These are phyloP conservation scores for Oldenlandia corymbosa DNA, from an alignment of 257 asterid genomes.

Conservation along the genomic window DNA sequence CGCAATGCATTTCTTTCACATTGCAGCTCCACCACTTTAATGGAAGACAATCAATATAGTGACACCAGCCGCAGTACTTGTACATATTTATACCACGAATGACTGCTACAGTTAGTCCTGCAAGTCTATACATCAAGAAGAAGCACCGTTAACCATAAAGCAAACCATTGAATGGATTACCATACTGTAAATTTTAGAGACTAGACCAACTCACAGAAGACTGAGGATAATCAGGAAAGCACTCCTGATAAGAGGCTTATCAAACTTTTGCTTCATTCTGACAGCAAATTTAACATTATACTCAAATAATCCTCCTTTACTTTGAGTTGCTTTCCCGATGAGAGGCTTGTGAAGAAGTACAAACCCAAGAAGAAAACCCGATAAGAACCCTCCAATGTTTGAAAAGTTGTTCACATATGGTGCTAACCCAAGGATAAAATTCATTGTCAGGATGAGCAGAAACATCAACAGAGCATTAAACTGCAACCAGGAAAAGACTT, in stretches of 20 bases:
- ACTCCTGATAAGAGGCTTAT: conserved; percentile 56
- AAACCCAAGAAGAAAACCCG: conserved; percentile 73
- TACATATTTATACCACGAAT: conserved; percentile 42
- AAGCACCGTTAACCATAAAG: conserved; percentile 4
- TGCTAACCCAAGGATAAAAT: conserved; percentile 56
- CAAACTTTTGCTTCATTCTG: conserved; percentile 40
- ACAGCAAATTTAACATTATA: conserved; percentile 45
- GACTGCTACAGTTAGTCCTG: conserved; percentile 48
- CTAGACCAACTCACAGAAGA: conserved; percentile 54
- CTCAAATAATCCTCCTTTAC: conserved; percentile 59
- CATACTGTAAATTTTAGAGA: background rate
- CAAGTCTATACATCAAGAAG: conserved; percentile 36
- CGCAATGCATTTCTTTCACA: conserved; percentile 46
- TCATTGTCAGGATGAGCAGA: conserved; percentile 37
- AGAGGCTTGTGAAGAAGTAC: conserved; percentile 59
- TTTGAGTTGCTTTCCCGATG: conserved; percentile 34
- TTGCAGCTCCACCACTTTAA: conserved; percentile 85
- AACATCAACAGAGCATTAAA: conserved; percentile 42
- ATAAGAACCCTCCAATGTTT: conserved; percentile 67
- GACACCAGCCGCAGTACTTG: conserved; percentile 71
- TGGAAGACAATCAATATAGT: conserved; percentile 63
- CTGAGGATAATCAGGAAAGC: conserved; percentile 43
- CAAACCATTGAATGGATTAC: background rate
- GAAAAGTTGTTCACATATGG: conserved; percentile 77
- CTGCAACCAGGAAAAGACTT: conserved; percentile 33